phyloP scores from a whole-genome alignment of 768 basidiomycete species.

The Russula compacta region DNA sequence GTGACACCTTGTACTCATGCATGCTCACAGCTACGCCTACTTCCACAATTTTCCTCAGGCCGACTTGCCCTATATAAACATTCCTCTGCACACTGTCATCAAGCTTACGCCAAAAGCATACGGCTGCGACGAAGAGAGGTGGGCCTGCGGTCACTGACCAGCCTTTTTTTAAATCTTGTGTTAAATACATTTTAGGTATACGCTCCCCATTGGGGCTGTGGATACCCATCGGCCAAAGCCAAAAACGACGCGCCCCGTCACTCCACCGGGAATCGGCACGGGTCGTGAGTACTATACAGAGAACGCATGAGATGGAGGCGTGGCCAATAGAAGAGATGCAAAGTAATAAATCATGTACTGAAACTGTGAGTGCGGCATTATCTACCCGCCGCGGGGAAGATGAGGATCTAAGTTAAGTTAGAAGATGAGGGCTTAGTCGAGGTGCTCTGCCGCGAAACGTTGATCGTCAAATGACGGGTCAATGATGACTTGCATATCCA shows the following conservation, averaged over 20 bases:
- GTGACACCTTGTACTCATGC: neutral
- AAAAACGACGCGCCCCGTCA: constrained; percentile 17
- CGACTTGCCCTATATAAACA: constrained; percentile 96
- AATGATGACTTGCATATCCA: constrained; percentile 29
- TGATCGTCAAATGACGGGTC: constrained; percentile 37
- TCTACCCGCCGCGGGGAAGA: neutral
- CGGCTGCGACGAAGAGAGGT: constrained; percentile 97
- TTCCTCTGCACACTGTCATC: constrained; percentile 94
- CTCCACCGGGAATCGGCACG: constrained; percentile 11
- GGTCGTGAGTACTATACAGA: constrained; percentile 22
- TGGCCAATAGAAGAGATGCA: neutral
- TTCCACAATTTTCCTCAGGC: constrained; percentile 88
- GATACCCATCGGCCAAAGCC: constrained; percentile 81
- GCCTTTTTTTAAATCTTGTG: neutral
- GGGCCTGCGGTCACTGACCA: constrained; percentile 9
- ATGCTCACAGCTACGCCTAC: constrained; percentile 73
- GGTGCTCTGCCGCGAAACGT: constrained; percentile 19
- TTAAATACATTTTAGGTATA: constrained; percentile 44
- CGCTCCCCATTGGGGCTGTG: constrained; percentile 85
- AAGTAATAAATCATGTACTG: neutral
- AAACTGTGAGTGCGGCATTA: neutral
- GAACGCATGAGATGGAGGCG: constrained; percentile 1
- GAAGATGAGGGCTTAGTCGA: no score
- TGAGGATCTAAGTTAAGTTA: neutral
- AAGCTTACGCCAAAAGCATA: constrained; percentile 98